Percentiles rank a stretch among this genome's conserved stretches.
Conservation (phyloP, 1,284 basidiomycete species). For the Ganoderma boninense region DNA sequence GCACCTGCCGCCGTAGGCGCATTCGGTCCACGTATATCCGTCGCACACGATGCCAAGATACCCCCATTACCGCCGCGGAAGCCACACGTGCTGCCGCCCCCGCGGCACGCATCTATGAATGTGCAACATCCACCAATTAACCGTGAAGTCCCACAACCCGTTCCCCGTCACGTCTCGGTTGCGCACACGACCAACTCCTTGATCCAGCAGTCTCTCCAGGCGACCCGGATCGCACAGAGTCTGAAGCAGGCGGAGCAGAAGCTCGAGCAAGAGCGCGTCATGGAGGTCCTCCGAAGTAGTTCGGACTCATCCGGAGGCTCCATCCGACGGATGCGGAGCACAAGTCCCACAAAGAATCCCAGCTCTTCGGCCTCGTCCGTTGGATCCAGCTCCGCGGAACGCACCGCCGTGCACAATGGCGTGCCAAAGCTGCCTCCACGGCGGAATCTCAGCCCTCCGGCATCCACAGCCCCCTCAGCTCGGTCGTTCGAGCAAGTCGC, state of each 20-base stretch:
- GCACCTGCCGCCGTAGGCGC: slow-evolving; percentile 16
- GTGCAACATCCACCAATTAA: slow-evolving; percentile 14
- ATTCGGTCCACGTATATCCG: slow-evolving; percentile 20
- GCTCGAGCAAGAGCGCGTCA: slow-evolving; percentile 72
- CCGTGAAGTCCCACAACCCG: slow-evolving; percentile 22
- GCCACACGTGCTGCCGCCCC: slow-evolving; percentile 39
- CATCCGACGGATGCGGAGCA: slow-evolving; percentile 38
- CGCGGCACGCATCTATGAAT: slow-evolving; percentile 38
- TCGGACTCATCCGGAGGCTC: slow-evolving; percentile 19
- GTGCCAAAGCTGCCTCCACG: slow-evolving; percentile 45
- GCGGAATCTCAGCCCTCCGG: slow-evolving; percentile 39
- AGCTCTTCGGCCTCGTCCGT: slow-evolving; percentile 30
- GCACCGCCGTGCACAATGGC: slow-evolving; percentile 24
- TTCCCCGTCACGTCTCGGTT: slow-evolving; percentile 20
- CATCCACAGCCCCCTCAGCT: slow-evolving; percentile 43
- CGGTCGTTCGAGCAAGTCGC: slow-evolving; percentile 53
- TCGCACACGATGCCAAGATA: slow-evolving; percentile 24
- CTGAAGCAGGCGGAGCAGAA: slow-evolving; percentile 72
- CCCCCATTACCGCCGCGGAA: slow-evolving; percentile 46
- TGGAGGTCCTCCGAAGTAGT: slow-evolving; percentile 67
- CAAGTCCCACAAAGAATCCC: slow-evolving; percentile 39
- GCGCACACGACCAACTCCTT: slow-evolving; percentile 42
- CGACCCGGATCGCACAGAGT: slow-evolving; percentile 71
- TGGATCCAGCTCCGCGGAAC: slow-evolving; percentile 28
- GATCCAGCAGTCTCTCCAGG: slow-evolving; percentile 76